Evolutionary conservation across 2,329 filamentous ascomycete species (phyloP), one percentile per base, ranked within the genome.

Genomic region (Mariannaea sp.): DNA sequence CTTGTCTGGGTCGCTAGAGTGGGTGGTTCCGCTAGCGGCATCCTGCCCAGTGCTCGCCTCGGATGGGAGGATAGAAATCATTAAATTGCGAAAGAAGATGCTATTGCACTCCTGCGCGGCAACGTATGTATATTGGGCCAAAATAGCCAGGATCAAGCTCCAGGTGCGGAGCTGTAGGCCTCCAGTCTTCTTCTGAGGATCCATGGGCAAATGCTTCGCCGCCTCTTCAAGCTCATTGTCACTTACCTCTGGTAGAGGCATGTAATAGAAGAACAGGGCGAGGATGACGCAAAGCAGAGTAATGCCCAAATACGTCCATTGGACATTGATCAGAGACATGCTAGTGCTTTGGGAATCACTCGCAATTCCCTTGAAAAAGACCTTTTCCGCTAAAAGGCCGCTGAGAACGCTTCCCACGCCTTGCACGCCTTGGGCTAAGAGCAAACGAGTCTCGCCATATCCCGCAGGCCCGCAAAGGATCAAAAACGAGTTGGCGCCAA

Each of bases 251-350:
- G 84, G 84, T 2, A 87, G 72, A 0, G 84, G 84, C 77, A 86
- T 83, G 63, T 87, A 88, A 66, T 83, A 87, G 68, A 88, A 86
- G 66, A 87, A 83, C 3, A 87, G 73, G 0, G 85, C 88, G 3
- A 95, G 77, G 3, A 82, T 75, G 46, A 87, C 88, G 53, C 88
- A 89, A 50, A 92, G 86, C 19, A 88, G 77, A 0, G 89, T 90
- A 56, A 93, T 87, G 49, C 86, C 87, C n/a, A 94, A 80, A 62
- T 94, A 94, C 0, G 89, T 89, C 87, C 88, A 95, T 70, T 94
- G 90, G 2, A 93, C 88, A 56, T 88, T 85, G 57, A 89, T 80
- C 3, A 94, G 78, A 1, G 81, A 81, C 24, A 77, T 68, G 27
- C 66, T 71, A 35, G 62, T 65, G 12, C 44, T 61, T 16, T 56